These are phyloP conservation scores for Colletotrichum gigasporum DNA, from an alignment of 2,329 filamentous ascomycete genomes.

Conservation along the genomic window DNA sequence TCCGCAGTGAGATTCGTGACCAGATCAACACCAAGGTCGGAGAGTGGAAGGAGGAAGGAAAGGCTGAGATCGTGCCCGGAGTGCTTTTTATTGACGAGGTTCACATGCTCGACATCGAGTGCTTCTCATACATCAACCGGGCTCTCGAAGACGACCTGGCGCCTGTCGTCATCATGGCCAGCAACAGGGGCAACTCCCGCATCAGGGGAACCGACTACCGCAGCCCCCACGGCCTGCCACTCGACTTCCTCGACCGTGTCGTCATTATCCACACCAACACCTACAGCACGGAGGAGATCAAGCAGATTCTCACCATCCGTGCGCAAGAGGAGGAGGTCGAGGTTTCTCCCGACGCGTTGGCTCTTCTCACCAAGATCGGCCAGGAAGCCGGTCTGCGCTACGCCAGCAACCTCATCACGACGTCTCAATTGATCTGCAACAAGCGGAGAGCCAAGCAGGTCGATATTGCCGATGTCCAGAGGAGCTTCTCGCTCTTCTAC, in stretches of 20 bases:
- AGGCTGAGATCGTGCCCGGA: constrained; percentile 96
- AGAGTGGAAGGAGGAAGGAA: constrained; percentile 99
- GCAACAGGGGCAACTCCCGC: constrained; percentile 89
- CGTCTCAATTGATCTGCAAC: constrained; percentile 84
- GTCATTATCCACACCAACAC: constrained; percentile 95
- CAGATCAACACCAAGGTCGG: constrained; percentile 99
- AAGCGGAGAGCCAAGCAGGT: constrained; percentile 90
- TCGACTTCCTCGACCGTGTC: constrained; percentile 95
- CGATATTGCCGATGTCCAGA: constrained; percentile 86
- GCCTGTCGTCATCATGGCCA: constrained; percentile 99
- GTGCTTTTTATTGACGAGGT: constrained; percentile 99
- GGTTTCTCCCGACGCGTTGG: constrained; percentile 86
- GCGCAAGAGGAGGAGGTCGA: constrained; percentile 98
- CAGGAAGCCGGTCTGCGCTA: constrained; percentile 92
- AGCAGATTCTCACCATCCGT: constrained; percentile 90
- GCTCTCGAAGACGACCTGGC: constrained; percentile 94
- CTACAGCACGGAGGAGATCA: constrained; percentile 85
- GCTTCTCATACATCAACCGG: constrained; percentile 98
- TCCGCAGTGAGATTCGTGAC: constrained; percentile 94
- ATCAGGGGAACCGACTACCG: constrained; percentile 95
- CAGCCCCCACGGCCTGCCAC: constrained; percentile 90
- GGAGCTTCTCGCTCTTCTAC: constrained; percentile 94
- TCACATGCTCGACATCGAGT: constrained; percentile 99
- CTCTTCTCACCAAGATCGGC: constrained; percentile 94
- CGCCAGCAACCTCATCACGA: constrained; percentile 97